These are phyloP conservation scores for Pichia manshurica DNA, from an alignment of 805 yeast species.

Conservation along the genomic window DNA sequence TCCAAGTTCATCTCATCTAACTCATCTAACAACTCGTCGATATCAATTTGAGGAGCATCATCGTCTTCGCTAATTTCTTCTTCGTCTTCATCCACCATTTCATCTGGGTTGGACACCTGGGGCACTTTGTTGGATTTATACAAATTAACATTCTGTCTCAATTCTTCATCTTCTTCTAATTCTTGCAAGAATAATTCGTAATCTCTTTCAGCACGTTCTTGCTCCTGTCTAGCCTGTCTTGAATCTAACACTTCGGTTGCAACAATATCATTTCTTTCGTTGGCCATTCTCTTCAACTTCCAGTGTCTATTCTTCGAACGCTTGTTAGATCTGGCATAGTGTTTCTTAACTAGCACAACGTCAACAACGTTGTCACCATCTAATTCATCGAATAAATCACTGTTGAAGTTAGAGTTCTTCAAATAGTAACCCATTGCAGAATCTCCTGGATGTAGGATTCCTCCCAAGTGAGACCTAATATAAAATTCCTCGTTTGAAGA, in stretches of 20 bases:
- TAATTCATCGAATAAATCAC: constrained; percentile 72
- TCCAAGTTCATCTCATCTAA: constrained; percentile 88
- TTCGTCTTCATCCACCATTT: constrained; percentile 36
- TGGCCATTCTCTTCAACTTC: constrained; percentile 97
- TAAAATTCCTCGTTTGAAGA: constrained; percentile 72
- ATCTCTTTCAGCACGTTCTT: constrained; percentile 88
- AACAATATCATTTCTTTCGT: constrained; percentile 83
- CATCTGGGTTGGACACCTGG: constrained; percentile 18
- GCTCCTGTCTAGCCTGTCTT: constrained; percentile 79
- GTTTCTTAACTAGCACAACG: constrained; percentile 82
- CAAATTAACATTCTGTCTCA: constrained; percentile 83
- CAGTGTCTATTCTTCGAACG: constrained; percentile 75
- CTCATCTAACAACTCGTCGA: constrained; percentile 92
- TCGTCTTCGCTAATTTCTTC: constrained; percentile 53
- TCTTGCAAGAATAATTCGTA: constrained; percentile 95
- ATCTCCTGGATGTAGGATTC: constrained; percentile 93
- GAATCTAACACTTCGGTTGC: constrained; percentile 41
- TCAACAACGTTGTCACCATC: constrained; percentile 68
- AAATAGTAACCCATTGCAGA: constrained; percentile 88
- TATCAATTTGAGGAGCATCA: constrained; percentile 81
- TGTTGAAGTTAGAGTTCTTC: constrained; percentile 81
- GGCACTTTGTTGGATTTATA: constrained; percentile 55
- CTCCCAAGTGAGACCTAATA: constrained; percentile 89
- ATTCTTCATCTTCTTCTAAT: constrained; percentile 92
- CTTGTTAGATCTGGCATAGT: constrained; percentile 72